Evolutionary conservation across 2,329 filamentous ascomycete species (phyloP).

Genomic region (Rhynchosporium graminicola): DNA sequence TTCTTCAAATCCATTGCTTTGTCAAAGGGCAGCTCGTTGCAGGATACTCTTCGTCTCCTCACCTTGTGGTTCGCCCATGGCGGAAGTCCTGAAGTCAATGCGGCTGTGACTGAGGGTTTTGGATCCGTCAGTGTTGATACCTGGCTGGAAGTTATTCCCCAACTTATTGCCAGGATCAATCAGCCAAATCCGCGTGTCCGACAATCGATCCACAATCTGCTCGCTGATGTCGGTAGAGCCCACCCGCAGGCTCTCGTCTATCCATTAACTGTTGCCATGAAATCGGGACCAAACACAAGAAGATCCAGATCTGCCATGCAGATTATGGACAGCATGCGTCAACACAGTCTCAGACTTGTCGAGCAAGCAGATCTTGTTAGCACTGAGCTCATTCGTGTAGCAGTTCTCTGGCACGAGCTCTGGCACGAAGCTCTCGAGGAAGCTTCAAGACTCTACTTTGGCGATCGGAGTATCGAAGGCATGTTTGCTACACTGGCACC

Average conservation of each 20-base stretch:
- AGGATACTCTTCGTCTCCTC: constrained; percentile 88
- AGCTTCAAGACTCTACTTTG: constrained; percentile 94
- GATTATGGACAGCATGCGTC: constrained; percentile 98
- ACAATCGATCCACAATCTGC: constrained; percentile 85
- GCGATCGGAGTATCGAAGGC: constrained; percentile 94
- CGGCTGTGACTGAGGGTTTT: constrained; percentile 86
- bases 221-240: constrained; percentile 88
- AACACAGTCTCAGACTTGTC: constrained; percentile 88
- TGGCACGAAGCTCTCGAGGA: constrained; percentile 99
- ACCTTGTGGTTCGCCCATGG: constrained; percentile 97
- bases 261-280: constrained; percentile 96
- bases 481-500: constrained; percentile 93
- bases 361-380: constrained; percentile 95
- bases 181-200: constrained; percentile 89
- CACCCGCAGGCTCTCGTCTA: constrained; percentile 98
- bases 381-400: constrained; percentile 93
- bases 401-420: constrained; percentile 96
- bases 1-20: constrained; percentile 98
- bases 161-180: constrained; percentile 95
- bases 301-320: constrained; percentile 84
- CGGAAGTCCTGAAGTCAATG: constrained; percentile 82
- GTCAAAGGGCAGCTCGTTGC: constrained; percentile 86
- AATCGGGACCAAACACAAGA: constrained; percentile 78
- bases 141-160: constrained; percentile 97
- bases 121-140: constrained; percentile 92